Base-by-base conservation (phyloP, 2,329 filamentous ascomycete species). In the Thelonectria blattea region DNA sequence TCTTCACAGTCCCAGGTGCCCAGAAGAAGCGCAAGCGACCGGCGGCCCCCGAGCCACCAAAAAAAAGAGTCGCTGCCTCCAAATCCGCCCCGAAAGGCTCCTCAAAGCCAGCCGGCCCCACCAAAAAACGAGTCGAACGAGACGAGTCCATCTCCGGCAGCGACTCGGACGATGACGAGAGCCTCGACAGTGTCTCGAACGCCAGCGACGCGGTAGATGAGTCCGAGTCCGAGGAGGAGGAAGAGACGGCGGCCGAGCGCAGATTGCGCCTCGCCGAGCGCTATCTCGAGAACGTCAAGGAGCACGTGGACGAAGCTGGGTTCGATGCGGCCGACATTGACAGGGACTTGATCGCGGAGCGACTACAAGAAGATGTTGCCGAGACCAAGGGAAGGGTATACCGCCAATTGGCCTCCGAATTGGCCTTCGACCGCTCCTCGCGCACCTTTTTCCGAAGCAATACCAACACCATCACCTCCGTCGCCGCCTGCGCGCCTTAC, bases 291-390 rank as follows among this genome's bases (percentile, higher is more conserved):
- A 97, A 96, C 73, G 88, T 97, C 63, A 88, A 90, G 71, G 85
- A 91, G 71, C 91, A 97, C 67, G 88, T 92, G 59, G 90, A 96
- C 68, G 90, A 92, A 65, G 69, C 72, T 48, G 95, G 93, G 41
- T 99, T 98, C 72, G 93, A 99, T 77, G 95, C 95, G 8, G 93
- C 90, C 68, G 92, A 98, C 54, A 91, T 99, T 60, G 95, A 98
- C 78, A 85, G 90, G 60, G 95, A 99, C 73, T 80, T 97, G 69
- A 93, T 99, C 70, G 93, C 94, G 43, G 91, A 96, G 75, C 83
- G 93, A 68, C 80, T 99, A 69, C 88, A 94, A 76, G 92, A 97
- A 78, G 95, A 98, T 74, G 91, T 95, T 45, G 89, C 95, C 53
- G 95, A 97, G 78, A 87, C 87, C 57, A 97, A 97, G 79, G 95